A percentile compares a stretch with the other conserved stretches of the same genome.
These are phyloP conservation scores for Sphagnum contortum DNA, from an alignment of 225 moss, liverwort and hornwort species.

Conservation along the genomic window DNA sequence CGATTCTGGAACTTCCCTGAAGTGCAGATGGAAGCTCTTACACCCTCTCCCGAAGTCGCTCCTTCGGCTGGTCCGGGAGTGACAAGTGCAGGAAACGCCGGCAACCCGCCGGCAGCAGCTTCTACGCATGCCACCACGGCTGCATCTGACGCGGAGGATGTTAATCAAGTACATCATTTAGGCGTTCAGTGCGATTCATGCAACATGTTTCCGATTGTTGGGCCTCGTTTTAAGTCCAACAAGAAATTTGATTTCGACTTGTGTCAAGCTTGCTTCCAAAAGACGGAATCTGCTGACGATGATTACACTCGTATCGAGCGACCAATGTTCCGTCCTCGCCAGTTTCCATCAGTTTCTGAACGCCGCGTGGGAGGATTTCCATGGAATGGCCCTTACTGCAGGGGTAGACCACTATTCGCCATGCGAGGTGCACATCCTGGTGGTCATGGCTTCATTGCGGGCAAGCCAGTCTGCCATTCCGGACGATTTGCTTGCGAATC, in stretches of 20 bases:
- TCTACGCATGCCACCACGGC: conserved; percentile 1
- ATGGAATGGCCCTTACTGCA: conserved; percentile 34
- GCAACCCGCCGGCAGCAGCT: conserved; percentile 1
- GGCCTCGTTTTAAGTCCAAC: conserved; percentile 70
- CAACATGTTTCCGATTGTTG: conserved; percentile 52
- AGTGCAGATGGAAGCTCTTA: no score
- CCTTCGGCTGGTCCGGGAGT: conserved; percentile 4
- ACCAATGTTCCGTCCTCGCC: conserved; percentile 59
- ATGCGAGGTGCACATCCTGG: conserved; percentile 25
- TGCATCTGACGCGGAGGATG: conserved; percentile 14
- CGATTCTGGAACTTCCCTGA: no score
- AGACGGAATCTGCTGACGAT: conserved; percentile 15
- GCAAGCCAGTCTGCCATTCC: conserved; percentile 25
- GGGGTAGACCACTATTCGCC: conserved; percentile 28
- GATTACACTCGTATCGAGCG: conserved; percentile 73
- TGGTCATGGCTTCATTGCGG: conserved; percentile 28
- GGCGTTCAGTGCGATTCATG: conserved; percentile 81
- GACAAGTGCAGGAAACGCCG: neutral
- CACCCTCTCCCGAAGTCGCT: conserved; percentile 12
- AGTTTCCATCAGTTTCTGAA: conserved; percentile 17
- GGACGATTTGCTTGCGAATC: conserved; percentile 19
- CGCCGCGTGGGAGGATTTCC: conserved; percentile 29
- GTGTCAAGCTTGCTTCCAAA: conserved; percentile 49
- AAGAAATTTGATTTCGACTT: conserved; percentile 75
- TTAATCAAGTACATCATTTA: conserved; percentile 20